Evolutionary conservation across 495 filamentous ascomycete species (phyloP), one percentile per base, ranked within the genome.

Genomic region (Aspergillus nanangensis): DNA sequence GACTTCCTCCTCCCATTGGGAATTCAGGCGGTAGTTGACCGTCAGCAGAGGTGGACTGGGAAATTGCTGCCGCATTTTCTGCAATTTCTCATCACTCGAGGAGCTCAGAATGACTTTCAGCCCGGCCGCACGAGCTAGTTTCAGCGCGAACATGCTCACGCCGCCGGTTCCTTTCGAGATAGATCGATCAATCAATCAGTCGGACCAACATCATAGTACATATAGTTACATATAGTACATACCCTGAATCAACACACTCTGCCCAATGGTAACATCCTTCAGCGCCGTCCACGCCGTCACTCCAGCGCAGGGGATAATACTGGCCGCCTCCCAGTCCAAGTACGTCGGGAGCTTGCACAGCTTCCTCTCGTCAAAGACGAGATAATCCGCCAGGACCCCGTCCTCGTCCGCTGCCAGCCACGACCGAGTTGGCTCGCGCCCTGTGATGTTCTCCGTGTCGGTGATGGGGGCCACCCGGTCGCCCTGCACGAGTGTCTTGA

Each of bases 231-330:
- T n/a, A n/a, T n/a, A n/a, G n/a, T 17, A 56, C 48, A 21, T 49
- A 63, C 65, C 68, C 58, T 72, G 67, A 37, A 72, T 58, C 38
- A 72, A 50, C 17, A 71, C 64, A n/a, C 44, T 69, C 38, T 61
- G 41, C 3, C 69, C 69, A 19, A 63, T 60, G 11, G 51, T 48
- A 17, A 61, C 41, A 0, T 53, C 60, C 38, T 60, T 59, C 43
- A 72, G 41, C 9, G 64, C 66, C 22, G 57, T 44, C 67, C 69
- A 72, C 9, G 69, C 69, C 8, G 69, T 71, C 1, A 65, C 53
- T 0, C 66, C 69, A n/a, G 66, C 67, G 47, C 63, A 67, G 8
- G 66, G 62, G 9, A 71, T 53, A 0, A 54, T 53, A 32, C 44
- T 38, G 17, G 65, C 67, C 4, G 57, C 41, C 5, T 52, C 47